Evolutionary conservation across 2,329 filamentous ascomycete genomes (phyloP), one percentile per base, ranked within the genome.

Genomic region (Nothomitra cinnamomea): DNA sequence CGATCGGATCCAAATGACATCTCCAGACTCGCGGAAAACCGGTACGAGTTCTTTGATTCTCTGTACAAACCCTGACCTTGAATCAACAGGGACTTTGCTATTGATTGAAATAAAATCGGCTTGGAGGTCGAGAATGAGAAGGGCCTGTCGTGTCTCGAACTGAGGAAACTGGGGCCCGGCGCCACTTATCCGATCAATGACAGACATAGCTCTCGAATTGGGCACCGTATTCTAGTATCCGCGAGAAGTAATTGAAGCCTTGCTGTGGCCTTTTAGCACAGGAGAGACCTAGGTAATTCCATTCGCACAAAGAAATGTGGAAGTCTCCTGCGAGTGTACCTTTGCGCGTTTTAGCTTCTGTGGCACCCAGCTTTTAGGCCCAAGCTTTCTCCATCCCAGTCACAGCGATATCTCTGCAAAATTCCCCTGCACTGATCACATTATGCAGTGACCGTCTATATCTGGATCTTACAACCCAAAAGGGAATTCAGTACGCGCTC

Each of bases 51-150:
- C 67, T 19, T 80, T 70, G 42, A 88, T 77, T 25, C 78, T 79
- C 40, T 82, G 73, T 45, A 92, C 65, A 57, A 89, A 86, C 8
- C 78, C 77, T 2, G 75, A 67, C 2, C 80, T 79, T 43, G 78
- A 74, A 36, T 71, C 70, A 51, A 89, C 78, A 12, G 80, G 76
- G 19, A 95, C 68, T 24, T 80, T 77, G 53, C 85, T 84, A 51
- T 79, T 74, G 1, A 77, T 69, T 5, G 79, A 74, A 55, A 94
- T 70, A 62, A 96, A 95, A 65, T 95, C 90, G 61, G 94, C 87
- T 63, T 96, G 92, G 36, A 94, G 78, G 62, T 95, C 90, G 58
- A 95, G 75, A 17, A 94, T 70, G 19, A 96, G 72, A 43, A 98
- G 73, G 1, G 87, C 90, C 67, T 79, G 78, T 54, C 75, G 70